Base-by-base conservation (phyloP, 768 basidiomycete genomes). In the Naganishia antarctica region DNA sequence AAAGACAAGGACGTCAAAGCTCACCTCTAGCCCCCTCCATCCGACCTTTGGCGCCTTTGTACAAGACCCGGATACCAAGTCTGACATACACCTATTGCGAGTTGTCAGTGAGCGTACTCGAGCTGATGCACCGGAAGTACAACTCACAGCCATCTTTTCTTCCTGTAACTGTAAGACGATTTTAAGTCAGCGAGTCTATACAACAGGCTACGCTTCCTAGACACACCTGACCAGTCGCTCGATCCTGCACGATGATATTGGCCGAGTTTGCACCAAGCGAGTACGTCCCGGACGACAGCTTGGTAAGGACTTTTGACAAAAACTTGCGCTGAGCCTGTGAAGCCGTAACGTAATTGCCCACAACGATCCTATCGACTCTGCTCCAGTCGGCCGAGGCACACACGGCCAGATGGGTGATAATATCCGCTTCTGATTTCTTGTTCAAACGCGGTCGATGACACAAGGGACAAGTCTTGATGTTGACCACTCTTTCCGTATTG, bases 241-340 rank as follows among this genome's bases (percentile, higher is more conserved):
- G 83, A 74, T 97, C 92, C 79, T 98, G 94, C 0, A 99, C 93
- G 64, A 97, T 91, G 69, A 99, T 96, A 74, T 99, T 99, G 26
- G 92, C 94, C 59, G 91, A 93, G 72, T 99, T 96, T 69, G 94
- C 94, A 0, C 94, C 94, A 28, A 98, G 83, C 70, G 83, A 83
- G 79, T 98, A 98, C 63, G 87, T 83, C 11, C 93, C 94, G 68
- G 84, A 84, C 0, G 88, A 87, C 5, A 96, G 85, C 79, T 91
- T 92, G 25, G 84, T 82, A 60, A 97, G 83, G 41, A 97, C 83
- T 80, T 87, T 90, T 66, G 91, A 91, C 73, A 93, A 89, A 88
- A 91, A 97, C 80, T 99, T 99, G 72, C 94, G 81, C 81, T 98
- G 93, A 66, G 94, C 94, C 80, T 96, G 91, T 68, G 84, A 86